These are phyloP conservation scores for Quercus alba DNA, from an alignment of 306 rosid genomes.

Conservation along the genomic window DNA sequence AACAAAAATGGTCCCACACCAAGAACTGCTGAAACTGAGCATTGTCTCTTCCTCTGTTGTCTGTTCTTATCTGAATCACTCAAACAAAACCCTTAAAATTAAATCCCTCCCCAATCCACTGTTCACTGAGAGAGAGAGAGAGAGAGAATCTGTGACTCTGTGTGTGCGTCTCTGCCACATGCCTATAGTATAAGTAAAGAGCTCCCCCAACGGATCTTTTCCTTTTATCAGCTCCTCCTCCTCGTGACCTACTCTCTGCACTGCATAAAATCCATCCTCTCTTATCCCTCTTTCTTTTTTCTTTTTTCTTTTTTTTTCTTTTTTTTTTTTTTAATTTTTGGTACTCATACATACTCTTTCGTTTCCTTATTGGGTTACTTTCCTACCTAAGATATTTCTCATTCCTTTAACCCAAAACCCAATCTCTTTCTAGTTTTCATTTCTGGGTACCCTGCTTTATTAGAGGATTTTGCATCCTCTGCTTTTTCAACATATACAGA, in stretches of 20 bases:
- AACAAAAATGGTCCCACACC: conserved; percentile 42
- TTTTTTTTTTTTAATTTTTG: background rate
- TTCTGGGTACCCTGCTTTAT: conserved; percentile 7
- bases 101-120: background rate
- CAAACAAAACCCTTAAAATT: background rate
- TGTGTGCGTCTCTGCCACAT: conserved; percentile 17
- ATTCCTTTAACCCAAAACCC: background rate
- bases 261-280: background rate
- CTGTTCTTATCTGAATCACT: conserved; percentile 42
- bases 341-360: background rate
- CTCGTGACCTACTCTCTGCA: conserved; percentile 43
- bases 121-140: background rate
- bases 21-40: conserved; percentile 50
- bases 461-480: background rate
- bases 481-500: background rate
- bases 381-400: conserved; percentile 21
- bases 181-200: conserved; percentile 41
- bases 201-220: conserved; percentile 38
- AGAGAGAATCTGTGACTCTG: conserved; percentile 8
- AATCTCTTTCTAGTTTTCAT: conserved; percentile 20
- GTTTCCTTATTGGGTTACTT: conserved; percentile 22
- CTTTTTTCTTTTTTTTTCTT: background rate
- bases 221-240: conserved; percentile 41
- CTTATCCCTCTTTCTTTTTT: conserved; percentile 4
- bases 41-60: conserved; percentile 68